Evolutionary conservation across 2,329 filamentous ascomycete genomes (phyloP).

Genomic region (Basipetospora chlamydospora): DNA sequence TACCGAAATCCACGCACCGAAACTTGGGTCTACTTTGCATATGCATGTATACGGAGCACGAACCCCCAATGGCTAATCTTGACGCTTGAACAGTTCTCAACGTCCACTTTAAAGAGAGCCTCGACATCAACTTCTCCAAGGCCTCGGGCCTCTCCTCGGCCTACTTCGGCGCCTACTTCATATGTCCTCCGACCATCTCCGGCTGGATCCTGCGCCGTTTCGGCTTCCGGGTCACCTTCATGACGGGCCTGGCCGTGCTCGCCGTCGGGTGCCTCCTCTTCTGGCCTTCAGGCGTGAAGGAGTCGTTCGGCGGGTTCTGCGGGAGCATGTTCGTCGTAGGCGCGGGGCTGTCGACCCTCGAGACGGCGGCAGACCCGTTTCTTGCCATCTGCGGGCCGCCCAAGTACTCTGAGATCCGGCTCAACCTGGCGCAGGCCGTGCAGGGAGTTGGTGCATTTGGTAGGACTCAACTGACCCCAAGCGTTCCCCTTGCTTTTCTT

Average conservation of each 20-base stretch:
- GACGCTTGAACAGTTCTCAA: conserved; percentile 18
- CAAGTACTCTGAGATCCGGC: conserved; percentile 55
- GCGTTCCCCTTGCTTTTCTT: neutral
- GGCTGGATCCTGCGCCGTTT: conserved; percentile 45
- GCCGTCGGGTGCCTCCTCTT: conserved; percentile 44
- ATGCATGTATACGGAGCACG: neutral
- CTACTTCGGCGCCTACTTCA: conserved; percentile 33
- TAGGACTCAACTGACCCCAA: too few species aligned
- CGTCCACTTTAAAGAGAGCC: conserved; percentile 32
- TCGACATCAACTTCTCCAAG: conserved; percentile 27
- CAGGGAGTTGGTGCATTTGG: conserved; percentile 59
- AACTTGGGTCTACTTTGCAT: neutral
- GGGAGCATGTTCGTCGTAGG: conserved; percentile 60
- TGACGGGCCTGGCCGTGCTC: conserved; percentile 53
- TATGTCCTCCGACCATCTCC: conserved; percentile 22
- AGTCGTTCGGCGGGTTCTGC: conserved; percentile 62
- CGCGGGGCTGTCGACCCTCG: conserved; percentile 57
- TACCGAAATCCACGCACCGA: neutral
- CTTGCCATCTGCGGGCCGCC: conserved; percentile 38
- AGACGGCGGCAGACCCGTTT: conserved; percentile 59
- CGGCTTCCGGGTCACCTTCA: conserved; percentile 54
- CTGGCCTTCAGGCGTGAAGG: conserved; percentile 37
- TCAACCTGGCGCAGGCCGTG: conserved; percentile 62
- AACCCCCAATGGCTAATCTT: neutral
- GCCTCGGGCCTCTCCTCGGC: conserved; percentile 33